These are phyloP conservation scores for Calvatia gigantea DNA, from an alignment of 768 basidiomycete genomes.

Conservation along the genomic window DNA sequence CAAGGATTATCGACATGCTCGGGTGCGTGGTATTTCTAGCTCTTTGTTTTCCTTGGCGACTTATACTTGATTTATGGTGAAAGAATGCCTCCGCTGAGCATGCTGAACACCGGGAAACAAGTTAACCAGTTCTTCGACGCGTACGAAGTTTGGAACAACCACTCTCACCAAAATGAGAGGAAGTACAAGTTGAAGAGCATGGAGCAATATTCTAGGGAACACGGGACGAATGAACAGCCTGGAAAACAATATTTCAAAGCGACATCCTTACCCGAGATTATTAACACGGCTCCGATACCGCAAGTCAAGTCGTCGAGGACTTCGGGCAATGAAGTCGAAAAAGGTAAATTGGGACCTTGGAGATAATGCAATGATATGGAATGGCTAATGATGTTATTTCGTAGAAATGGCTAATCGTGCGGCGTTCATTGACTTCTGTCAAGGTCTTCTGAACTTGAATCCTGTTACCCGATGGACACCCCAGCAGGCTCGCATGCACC, in stretches of 20 bases:
- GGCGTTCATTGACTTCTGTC: constrained; percentile 97
- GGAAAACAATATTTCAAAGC: constrained; percentile 99
- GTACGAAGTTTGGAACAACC: constrained; percentile 55
- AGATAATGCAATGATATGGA: constrained; percentile 1
- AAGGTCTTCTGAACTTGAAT: constrained; percentile 90
- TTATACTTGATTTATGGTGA: constrained; percentile 9
- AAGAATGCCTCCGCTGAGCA: constrained; percentile 86
- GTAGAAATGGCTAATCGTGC: constrained; percentile 94
- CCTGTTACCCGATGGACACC: constrained; percentile 97
- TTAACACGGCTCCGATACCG: constrained; percentile 94
- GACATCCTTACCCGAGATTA: constrained; percentile 88
- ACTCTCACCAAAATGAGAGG: constrained; percentile 72
- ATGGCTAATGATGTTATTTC: not conserved
- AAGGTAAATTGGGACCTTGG: constrained; percentile 50
- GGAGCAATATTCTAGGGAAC: constrained; percentile 95
- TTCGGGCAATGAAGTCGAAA: constrained; percentile 76
- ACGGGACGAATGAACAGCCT: constrained; percentile 93
- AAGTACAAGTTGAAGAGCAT: constrained; percentile 86
- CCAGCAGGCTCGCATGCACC: constrained; percentile 92
- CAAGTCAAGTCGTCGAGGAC: constrained; percentile 74
- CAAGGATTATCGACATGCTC: constrained; percentile 96
- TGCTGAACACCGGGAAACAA: constrained; percentile 97
- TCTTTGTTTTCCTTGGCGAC: not conserved
- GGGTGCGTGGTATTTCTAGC: constrained; percentile 59
- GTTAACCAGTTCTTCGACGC: constrained; percentile 90